These are phyloP conservation scores for Hypoxylon rickii DNA, from an alignment of 495 filamentous ascomycete genomes.

Conservation along the genomic window DNA sequence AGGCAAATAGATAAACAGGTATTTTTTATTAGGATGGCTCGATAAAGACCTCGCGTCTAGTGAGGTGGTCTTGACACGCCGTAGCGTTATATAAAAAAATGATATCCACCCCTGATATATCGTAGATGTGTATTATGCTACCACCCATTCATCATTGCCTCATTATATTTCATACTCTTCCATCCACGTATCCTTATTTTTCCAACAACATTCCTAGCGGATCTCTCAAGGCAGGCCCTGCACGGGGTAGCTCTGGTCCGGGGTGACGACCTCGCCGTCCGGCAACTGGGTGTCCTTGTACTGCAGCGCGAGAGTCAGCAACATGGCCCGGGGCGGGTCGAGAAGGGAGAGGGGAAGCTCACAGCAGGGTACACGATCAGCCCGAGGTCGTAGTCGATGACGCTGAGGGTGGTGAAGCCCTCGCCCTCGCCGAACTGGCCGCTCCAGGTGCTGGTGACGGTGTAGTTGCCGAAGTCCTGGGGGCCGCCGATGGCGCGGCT, in stretches of 20 bases:
- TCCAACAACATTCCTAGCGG: neutral
- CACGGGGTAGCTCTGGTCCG: slow-evolving; percentile 60
- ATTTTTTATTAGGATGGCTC: no score
- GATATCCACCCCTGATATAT: no score
- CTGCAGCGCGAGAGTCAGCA: neutral
- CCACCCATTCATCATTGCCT: no score
- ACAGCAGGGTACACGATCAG: slow-evolving; percentile 53
- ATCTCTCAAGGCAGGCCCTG: slow-evolving; percentile 37
- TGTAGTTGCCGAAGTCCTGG: slow-evolving; percentile 52
- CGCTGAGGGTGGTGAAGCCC: slow-evolving; percentile 58
- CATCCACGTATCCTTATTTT: neutral
- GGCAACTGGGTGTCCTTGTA: slow-evolving; percentile 47
- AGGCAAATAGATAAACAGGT: no score
- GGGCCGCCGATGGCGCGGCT: slow-evolving; percentile 46
- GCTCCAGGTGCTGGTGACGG: slow-evolving; percentile 59
- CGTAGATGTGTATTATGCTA: no score
- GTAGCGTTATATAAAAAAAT: no score
- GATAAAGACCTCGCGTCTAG: no score
- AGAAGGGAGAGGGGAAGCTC: slow-evolving; percentile 1
- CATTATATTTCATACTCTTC: neutral
- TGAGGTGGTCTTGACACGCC: no score
- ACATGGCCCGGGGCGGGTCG: neutral
- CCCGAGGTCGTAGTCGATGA: slow-evolving; percentile 48
- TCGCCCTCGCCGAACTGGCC: slow-evolving; percentile 56
- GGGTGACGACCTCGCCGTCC: slow-evolving; percentile 52